phyloP scores from a whole-genome alignment of 2,329 filamentous ascomycete species.

The Arthrinium puccinioides region DNA sequence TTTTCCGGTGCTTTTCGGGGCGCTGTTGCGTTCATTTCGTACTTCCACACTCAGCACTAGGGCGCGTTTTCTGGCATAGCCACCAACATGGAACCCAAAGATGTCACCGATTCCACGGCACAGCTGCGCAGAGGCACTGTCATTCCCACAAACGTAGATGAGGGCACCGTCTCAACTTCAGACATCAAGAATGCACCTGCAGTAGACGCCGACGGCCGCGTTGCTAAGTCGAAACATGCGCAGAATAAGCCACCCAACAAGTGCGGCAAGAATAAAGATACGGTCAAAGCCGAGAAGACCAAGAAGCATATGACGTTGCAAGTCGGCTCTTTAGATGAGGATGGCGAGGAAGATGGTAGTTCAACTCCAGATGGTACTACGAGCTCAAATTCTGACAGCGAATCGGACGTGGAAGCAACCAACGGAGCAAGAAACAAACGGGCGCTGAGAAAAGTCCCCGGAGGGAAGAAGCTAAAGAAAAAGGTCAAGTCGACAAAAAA shows the following conservation, averaged over 20 bases:
- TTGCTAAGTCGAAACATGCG: background rate
- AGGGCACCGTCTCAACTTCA: too few relatives aligned
- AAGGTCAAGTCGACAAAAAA: conserved; percentile 12
- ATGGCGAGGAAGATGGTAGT: conserved; percentile 8
- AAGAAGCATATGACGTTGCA: conserved; percentile 12
- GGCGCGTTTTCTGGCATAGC: too few relatives aligned
- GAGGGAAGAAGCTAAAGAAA: conserved; percentile 10
- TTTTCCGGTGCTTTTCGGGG: too few relatives aligned
- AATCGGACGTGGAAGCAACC: conserved; percentile 10
- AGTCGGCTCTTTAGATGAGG: conserved; percentile 5
- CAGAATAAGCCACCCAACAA: background rate
- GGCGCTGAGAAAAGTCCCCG: conserved; percentile 16
- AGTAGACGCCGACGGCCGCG: too few relatives aligned
- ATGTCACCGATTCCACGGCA: too few relatives aligned
- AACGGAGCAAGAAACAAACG: conserved; percentile 17
- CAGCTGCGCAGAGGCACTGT: too few relatives aligned
- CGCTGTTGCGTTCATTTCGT: too few relatives aligned
- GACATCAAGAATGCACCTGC: too few relatives aligned
- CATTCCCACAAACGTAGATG: too few relatives aligned
- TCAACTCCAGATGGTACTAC: conserved; percentile 9
- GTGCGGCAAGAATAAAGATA: background rate
- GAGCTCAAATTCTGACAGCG: conserved; percentile 18
- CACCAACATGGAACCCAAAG: too few relatives aligned
- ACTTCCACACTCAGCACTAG: too few relatives aligned
- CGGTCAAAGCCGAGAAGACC: conserved; percentile 12